Evolutionary conservation across 169 alveolate species (phyloP), one percentile per base, ranked within the genome.

Genomic region (Cryptosporidium sp.): DNA sequence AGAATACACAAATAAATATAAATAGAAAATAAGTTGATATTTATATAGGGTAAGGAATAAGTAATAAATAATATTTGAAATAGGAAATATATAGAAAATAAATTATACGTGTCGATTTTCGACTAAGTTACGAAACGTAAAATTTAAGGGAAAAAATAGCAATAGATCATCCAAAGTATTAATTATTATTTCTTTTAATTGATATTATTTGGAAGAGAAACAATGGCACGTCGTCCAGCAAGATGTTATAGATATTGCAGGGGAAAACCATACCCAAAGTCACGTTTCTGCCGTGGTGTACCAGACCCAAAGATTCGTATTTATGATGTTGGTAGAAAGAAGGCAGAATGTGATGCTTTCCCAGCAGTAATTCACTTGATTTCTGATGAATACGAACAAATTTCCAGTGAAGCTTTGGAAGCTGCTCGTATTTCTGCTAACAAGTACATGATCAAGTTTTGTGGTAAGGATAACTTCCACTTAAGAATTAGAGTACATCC

Each of bases 141-240:
- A 56, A 56, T 56, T 56, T 5, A 56, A 9, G 35, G 35, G 67
- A n/a, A n/a, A 56, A 26, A 56, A 2, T 56, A 65, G 42, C 72
- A 65, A n/a, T 33, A 35, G 52, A 65, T 33, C 67, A 9, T 65
- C 51, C 72, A 37, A 65, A 65, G 44, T 33, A 65, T 37, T 33
- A 37, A 65, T 33, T 65, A 1, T 65, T 37, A 33, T 31, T 65
- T 65, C 31, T 37, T 33, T 65, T 70, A 45, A 29, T 70, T 70
- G 84, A 45, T 44, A 37, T 37, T 45, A 70, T 39, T 70, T 48
- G 60, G 42, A 21, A 70, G 65, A 72, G 67, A 29, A 44, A 62
- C 56, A 67, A 99, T 99, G 99, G 99, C 99, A 72, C 97, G 99
- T 93, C 97, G 99, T 94, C 99, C 99, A 68, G 99, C 99, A 44